phyloP scores from a whole-genome alignment of 345 rosid genomes.

The Eucalyptus victrix region DNA sequence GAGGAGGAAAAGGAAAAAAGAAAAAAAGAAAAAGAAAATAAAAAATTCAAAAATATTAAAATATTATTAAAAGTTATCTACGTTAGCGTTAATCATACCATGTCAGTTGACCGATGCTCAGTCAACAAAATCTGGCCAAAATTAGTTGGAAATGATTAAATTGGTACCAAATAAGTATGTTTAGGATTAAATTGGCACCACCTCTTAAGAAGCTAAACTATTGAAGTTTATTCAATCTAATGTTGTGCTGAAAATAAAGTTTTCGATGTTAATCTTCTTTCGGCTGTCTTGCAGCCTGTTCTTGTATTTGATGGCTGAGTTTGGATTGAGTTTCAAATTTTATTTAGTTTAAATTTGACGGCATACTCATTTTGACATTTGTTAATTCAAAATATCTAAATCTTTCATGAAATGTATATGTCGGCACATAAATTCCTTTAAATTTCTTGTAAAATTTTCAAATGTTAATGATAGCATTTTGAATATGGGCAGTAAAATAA shows the following conservation, averaged over 20 bases:
- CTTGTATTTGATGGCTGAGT: not conserved
- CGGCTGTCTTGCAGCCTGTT: not conserved
- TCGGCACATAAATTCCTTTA: not conserved
- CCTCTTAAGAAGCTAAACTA: not conserved
- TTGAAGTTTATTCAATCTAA: not conserved
- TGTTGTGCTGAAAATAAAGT: not conserved
- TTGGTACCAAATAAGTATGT: too few relatives aligned
- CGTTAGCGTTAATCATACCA: rapidly evolving
- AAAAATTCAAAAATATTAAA: too few relatives aligned
- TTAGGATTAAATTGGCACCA: too few relatives aligned
- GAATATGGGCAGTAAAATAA: not conserved
- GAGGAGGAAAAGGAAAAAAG: too few relatives aligned
- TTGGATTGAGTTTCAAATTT: not conserved
- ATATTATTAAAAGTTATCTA: too few relatives aligned
- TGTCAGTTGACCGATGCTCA: rapidly evolving
- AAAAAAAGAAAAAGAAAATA: too few relatives aligned
- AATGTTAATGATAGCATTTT: not conserved
- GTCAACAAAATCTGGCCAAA: too few relatives aligned
- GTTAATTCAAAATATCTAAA: not conserved
- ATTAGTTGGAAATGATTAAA: too few relatives aligned
- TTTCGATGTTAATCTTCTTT: not conserved
- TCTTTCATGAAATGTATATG: not conserved
- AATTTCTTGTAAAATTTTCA: not conserved
- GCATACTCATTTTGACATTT: not conserved
- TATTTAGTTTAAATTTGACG: not conserved